Conservation (phyloP, 2,329 filamentous ascomycete genomes). For the Akanthomyces lecanii region DNA sequence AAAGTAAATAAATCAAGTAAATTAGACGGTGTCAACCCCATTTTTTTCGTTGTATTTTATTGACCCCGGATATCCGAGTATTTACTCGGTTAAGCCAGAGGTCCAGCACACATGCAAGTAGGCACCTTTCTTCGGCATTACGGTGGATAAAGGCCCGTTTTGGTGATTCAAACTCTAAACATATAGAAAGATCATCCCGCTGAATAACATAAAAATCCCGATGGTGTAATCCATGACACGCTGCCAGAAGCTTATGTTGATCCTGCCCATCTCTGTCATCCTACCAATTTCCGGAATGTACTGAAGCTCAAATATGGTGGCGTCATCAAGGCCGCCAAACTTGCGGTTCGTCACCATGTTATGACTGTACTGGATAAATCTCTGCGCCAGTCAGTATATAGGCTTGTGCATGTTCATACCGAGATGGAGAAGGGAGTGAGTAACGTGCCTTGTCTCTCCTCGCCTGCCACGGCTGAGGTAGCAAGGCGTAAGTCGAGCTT, state of each 20-base stretch:
- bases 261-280: conserved; percentile 31
- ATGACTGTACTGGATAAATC: conserved; percentile 24
- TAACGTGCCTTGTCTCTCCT: conserved; percentile 29
- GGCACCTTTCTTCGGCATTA: no score
- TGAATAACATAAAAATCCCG: background rate
- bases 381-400: conserved; percentile 15
- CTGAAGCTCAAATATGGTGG: conserved; percentile 66
- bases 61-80: no score
- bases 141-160: no score
- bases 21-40: no score
- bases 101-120: no score
- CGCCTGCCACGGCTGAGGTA: conserved; percentile 35
- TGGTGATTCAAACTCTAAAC: no score
- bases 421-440: background rate
- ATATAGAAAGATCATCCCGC: no score
- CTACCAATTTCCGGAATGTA: conserved; percentile 52
- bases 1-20: no score
- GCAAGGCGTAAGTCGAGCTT: conserved; percentile 41
- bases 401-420: background rate
- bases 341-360: conserved; percentile 60
- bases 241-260: background rate
- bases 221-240: background rate
- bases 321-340: conserved; percentile 55
- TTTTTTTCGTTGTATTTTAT: no score
- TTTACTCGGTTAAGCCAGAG: no score